Conservation (phyloP, 345 rosid species). For the Clausena lansium region DNA sequence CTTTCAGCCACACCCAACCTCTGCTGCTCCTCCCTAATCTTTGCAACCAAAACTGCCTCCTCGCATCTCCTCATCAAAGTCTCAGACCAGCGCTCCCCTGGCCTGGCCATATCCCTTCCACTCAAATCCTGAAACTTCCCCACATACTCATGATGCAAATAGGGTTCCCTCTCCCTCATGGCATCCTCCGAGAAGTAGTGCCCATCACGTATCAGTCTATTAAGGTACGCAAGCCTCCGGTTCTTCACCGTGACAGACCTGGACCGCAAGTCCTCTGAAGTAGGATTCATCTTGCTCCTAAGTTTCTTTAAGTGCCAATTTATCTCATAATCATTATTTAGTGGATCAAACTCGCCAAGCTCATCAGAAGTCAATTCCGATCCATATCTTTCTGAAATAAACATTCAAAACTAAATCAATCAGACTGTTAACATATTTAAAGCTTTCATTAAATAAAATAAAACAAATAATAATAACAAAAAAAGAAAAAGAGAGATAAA, state of each 20-base stretch:
- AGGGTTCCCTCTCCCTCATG: conserved; percentile 96
- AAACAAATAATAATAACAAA: not conserved
- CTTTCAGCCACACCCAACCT: conserved; percentile 78
- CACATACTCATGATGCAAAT: conserved; percentile 88
- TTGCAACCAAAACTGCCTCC: conserved; percentile 68
- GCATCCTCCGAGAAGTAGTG: conserved; percentile 89
- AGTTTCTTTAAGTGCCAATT: conserved; percentile 81
- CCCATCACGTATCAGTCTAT: conserved; percentile 62
- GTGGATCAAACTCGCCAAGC: conserved; percentile 59
- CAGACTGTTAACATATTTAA: not conserved
- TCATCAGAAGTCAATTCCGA: conserved; percentile 58
- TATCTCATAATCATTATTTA: conserved; percentile 68
- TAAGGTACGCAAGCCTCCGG: conserved; percentile 74
- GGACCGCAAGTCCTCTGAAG: conserved; percentile 55
- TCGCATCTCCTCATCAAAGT: conserved; percentile 84
- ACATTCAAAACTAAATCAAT: not conserved
- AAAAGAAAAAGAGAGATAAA: not conserved
- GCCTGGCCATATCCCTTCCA: conserved; percentile 84
- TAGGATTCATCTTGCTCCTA: conserved; percentile 63
- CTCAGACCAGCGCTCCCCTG: conserved; percentile 96
- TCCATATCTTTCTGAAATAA: conserved; percentile 72
- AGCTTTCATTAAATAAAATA: not conserved
- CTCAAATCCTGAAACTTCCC: conserved; percentile 91
- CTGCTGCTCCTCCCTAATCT: conserved; percentile 87
- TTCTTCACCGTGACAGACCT: conserved; percentile 76